Evolutionary conservation across 345 rosid genomes (phyloP).

Genomic region (Euclidium syriacum): DNA sequence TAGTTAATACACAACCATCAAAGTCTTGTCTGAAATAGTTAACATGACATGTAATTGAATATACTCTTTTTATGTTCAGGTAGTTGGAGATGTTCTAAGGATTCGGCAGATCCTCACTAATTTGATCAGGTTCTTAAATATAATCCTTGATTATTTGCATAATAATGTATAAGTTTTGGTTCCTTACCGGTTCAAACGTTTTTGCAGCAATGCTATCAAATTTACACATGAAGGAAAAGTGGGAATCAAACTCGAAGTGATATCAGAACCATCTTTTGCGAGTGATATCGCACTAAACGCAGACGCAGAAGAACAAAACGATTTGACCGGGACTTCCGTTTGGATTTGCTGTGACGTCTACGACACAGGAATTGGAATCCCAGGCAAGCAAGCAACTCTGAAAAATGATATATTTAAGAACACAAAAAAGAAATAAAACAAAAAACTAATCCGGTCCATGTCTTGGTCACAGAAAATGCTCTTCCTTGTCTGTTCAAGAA

Average conservation of each 20-base stretch:
- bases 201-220: constrained; percentile 83
- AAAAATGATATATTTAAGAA: neutral
- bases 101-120: constrained; percentile 96
- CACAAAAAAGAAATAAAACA: neutral
- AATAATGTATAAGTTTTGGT: neutral
- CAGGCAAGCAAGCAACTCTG: constrained; percentile 44
- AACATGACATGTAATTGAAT: neutral
- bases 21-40: neutral
- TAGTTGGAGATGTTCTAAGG: constrained; percentile 90
- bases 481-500: constrained; percentile 76
- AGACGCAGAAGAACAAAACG: constrained; percentile 34
- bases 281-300: constrained; percentile 34
- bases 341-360: constrained; percentile 90
- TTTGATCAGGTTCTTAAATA: constrained; percentile 62
- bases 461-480: constrained; percentile 62
- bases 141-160: neutral
- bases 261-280: constrained; percentile 56
- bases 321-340: constrained; percentile 46
- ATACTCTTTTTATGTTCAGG: constrained; percentile 39
- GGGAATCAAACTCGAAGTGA: constrained; percentile 67
- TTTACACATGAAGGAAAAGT: constrained; percentile 94
- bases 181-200: neutral
- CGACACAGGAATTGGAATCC: constrained; percentile 97
- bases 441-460: neutral
- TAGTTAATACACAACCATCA: constrained; percentile 28